Conservation (phyloP, 108 stramenopile species). For the Skeletonema costatum region DNA sequence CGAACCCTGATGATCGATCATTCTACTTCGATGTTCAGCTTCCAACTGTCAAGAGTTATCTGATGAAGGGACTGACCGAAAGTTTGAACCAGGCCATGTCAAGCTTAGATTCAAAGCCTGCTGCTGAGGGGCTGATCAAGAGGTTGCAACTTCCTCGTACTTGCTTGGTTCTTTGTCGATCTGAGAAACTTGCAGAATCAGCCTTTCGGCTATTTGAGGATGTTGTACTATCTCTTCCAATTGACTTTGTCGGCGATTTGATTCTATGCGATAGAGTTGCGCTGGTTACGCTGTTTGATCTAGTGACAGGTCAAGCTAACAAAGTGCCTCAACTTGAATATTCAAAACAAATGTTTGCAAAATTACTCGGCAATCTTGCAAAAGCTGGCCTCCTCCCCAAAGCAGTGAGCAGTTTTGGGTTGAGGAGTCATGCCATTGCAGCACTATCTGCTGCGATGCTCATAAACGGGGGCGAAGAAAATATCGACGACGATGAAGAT, state of each 20-base stretch:
- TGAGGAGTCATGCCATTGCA: conserved; percentile 66
- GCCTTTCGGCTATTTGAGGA: conserved; percentile 62
- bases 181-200: conserved; percentile 54
- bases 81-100: conserved; percentile 47
- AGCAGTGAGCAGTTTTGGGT: conserved; percentile 59
- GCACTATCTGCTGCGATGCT: conserved; percentile 74
- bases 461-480: conserved; percentile 47
- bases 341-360: conserved; percentile 53
- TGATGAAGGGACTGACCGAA: conserved; percentile 59
- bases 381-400: conserved; percentile 55
- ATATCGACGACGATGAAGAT: conserved; percentile 57
- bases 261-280: conserved; percentile 63
- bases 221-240: conserved; percentile 45
- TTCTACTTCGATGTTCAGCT: conserved; percentile 49
- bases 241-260: conserved; percentile 55
- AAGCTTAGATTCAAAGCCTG: conserved; percentile 27
- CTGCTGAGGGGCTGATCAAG: conserved; percentile 53
- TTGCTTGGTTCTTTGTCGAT: conserved; percentile 65
- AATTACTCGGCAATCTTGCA: conserved; percentile 58
- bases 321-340: conserved; percentile 12
- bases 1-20: conserved; percentile 16
- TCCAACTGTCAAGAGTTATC: conserved; percentile 56
- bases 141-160: conserved; percentile 61
- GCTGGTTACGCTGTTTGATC: conserved; percentile 63
- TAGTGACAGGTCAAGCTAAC: conserved; percentile 51